Percentiles rank a stretch among this genome's conserved stretches.
phyloP scores from a whole-genome alignment of 139 green algal species.

The Chlamydomonas incerta region DNA sequence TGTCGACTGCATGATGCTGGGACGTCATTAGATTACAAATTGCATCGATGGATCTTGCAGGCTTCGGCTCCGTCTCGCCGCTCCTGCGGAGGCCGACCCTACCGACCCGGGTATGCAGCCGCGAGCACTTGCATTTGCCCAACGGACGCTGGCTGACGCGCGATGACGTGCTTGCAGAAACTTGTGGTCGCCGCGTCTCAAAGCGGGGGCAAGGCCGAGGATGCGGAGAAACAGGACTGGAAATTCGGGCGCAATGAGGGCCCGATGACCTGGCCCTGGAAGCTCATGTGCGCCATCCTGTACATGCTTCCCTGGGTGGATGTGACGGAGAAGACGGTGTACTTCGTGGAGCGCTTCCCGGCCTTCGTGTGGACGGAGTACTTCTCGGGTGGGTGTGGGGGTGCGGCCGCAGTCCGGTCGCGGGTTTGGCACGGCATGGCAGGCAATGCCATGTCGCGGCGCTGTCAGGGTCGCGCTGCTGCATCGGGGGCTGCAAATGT shows the following conservation, averaged over 20 bases:
- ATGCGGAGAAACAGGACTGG: conserved; percentile 70
- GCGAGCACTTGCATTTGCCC: too few relatives aligned
- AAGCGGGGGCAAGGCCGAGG: conserved; percentile 53
- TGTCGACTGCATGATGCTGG: too few relatives aligned
- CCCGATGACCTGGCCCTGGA: conserved; percentile 70
- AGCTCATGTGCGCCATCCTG: conserved; percentile 69
- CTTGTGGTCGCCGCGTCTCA: conserved; percentile 30
- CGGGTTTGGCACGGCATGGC: not conserved
- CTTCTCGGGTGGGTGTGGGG: conserved; percentile 60
- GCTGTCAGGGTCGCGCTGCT: too few relatives aligned
- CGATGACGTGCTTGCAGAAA: conserved; percentile 5
- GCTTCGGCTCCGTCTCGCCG: conserved; percentile 8
- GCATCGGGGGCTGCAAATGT: too few relatives aligned
- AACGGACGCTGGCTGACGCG: too few relatives aligned
- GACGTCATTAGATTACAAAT: not conserved
- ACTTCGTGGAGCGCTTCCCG: conserved; percentile 76
- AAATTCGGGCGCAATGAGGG: conserved; percentile 76
- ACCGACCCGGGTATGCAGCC: not conserved
- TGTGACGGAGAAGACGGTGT: conserved; percentile 74
- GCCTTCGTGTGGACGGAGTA: conserved; percentile 72
- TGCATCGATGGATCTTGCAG: not conserved
- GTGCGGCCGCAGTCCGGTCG: too few relatives aligned
- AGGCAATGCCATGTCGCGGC: too few relatives aligned
- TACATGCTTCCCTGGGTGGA: conserved; percentile 78
- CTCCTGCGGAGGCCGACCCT: conserved; percentile 18